A percentile compares a stretch with the other conserved stretches of the same genome.
Conservation (phyloP, 2,329 filamentous ascomycete species). For the Fusarium armeniacum region DNA sequence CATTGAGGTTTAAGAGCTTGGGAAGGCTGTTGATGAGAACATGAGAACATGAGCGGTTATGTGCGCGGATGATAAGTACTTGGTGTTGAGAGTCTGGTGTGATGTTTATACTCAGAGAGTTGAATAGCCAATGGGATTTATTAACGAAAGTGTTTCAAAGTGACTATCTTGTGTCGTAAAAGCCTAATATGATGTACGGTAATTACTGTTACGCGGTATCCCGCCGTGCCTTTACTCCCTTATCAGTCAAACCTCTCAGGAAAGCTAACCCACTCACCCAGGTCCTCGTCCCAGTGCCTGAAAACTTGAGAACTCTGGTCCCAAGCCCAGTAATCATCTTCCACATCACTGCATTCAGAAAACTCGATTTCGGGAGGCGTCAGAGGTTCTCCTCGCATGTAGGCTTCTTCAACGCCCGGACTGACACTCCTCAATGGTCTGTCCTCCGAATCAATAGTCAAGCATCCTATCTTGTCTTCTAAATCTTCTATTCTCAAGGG, state of each 20-base stretch:
- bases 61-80: conserved; percentile 7
- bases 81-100: background rate
- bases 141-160: conserved; percentile 7
- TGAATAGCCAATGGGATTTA: conserved; percentile 4
- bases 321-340: conserved; percentile 46
- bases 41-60: background rate
- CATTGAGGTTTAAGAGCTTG: background rate
- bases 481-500: conserved; percentile 13
- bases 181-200: background rate
- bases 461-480: conserved; percentile 7
- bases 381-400: conserved; percentile 33
- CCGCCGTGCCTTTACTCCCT: background rate
- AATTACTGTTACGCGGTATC: background rate
- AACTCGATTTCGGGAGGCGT: conserved; percentile 42
- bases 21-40: background rate
- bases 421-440: background rate
- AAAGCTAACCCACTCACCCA: conserved; percentile 43
- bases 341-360: conserved; percentile 38
- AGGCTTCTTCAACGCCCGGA: conserved; percentile 33
- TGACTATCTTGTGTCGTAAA: background rate
- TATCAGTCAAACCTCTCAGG: conserved; percentile 47
- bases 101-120: conserved; percentile 4
- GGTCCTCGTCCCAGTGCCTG: conserved; percentile 46
- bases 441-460: conserved; percentile 13
- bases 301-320: conserved; percentile 34